Percentiles rank a stretch among this genome's conserved stretches.
These are phyloP conservation scores for Pestalotiopsis sp. DNA, from an alignment of 2,329 filamentous ascomycete genomes.

Conservation along the genomic window DNA sequence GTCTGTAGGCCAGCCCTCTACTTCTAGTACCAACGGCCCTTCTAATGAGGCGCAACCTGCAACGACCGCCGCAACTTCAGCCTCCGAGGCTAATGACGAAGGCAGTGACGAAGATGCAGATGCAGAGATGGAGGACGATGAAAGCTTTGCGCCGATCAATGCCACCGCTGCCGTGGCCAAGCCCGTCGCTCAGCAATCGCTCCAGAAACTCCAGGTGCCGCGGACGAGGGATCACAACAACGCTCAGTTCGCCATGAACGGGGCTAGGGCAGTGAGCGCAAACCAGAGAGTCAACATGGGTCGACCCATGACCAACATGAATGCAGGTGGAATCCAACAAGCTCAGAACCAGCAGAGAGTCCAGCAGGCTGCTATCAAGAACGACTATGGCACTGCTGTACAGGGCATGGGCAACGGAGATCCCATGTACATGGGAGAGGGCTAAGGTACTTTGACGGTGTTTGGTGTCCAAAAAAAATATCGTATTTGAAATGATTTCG, in stretches of 20 bases:
- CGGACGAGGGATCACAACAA: constrained; percentile 39
- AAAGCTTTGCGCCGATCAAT: constrained; percentile 52
- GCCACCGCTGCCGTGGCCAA: constrained; percentile 37
- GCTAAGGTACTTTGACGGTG: constrained; percentile 19
- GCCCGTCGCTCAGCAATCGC: constrained; percentile 30
- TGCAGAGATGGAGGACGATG: constrained; percentile 58
- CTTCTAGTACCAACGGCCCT: constrained; percentile 15
- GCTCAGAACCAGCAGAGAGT: constrained; percentile 28
- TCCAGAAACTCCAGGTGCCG: constrained; percentile 43
- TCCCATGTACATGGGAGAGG: constrained; percentile 50
- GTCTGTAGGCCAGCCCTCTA: constrained; percentile 19
- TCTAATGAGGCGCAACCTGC: constrained; percentile 17
- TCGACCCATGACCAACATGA: constrained; percentile 48
- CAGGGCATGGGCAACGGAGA: constrained; percentile 46
- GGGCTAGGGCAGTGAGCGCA: constrained; percentile 35
- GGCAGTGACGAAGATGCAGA: constrained; percentile 45
- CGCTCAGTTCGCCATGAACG: constrained; percentile 44
- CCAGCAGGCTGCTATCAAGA: constrained; percentile 9
- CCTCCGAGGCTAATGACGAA: constrained; percentile 43
- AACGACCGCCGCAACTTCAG: constrained; percentile 29
- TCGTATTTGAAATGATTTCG: background rate
- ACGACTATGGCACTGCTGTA: constrained; percentile 46
- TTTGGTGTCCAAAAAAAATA: background rate
- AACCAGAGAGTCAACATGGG: constrained; percentile 40
- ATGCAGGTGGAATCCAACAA: constrained; percentile 34